A percentile compares a stretch with the other conserved stretches of the same genome.
Conservation (phyloP, 148 eudicot genomes). For the Rheum nobile region DNA sequence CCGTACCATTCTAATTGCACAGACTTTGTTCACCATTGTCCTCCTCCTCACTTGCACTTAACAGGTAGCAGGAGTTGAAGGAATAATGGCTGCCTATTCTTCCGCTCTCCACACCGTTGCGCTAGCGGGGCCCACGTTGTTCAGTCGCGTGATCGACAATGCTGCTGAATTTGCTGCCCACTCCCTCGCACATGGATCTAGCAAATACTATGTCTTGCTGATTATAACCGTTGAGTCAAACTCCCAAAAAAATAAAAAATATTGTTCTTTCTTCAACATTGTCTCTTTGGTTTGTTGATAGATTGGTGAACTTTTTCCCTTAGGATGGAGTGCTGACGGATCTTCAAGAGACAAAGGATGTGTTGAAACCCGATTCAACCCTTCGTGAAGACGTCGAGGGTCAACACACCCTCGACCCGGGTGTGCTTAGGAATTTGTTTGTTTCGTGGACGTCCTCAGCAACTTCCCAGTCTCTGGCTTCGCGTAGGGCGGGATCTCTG, state of each 20-base stretch:
- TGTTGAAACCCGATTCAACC: too few species aligned
- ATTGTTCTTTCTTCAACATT: not conserved
- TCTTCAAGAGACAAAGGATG: slow-evolving; percentile 71
- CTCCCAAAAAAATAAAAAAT: not conserved
- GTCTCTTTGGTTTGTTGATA: not conserved
- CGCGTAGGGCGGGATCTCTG: too few species aligned
- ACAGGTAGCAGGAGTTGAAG: slow-evolving; percentile 85
- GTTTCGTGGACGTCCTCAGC: too few species aligned
- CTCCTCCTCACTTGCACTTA: not conserved
- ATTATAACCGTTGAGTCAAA: slow-evolving; percentile 54
- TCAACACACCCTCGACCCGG: too few species aligned
- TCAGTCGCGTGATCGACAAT: slow-evolving; percentile 57
- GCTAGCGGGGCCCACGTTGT: slow-evolving; percentile 85
- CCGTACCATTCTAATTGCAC: too few species aligned
- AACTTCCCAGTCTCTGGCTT: too few species aligned
- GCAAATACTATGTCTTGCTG: slow-evolving; percentile 70
- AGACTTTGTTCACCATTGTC: too few species aligned
- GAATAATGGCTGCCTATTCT: slow-evolving; percentile 80
- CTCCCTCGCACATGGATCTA: slow-evolving; percentile 32
- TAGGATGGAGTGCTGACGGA: slow-evolving; percentile 93
- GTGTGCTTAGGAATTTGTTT: too few species aligned
- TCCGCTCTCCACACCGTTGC: slow-evolving; percentile 44
- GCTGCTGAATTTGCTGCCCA: slow-evolving; percentile 76
- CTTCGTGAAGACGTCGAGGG: too few species aligned
- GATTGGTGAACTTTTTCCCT: not conserved